Base-by-base conservation (phyloP, 495 filamentous ascomycete genomes). In the Paragyromitra xinjiangensis region DNA sequence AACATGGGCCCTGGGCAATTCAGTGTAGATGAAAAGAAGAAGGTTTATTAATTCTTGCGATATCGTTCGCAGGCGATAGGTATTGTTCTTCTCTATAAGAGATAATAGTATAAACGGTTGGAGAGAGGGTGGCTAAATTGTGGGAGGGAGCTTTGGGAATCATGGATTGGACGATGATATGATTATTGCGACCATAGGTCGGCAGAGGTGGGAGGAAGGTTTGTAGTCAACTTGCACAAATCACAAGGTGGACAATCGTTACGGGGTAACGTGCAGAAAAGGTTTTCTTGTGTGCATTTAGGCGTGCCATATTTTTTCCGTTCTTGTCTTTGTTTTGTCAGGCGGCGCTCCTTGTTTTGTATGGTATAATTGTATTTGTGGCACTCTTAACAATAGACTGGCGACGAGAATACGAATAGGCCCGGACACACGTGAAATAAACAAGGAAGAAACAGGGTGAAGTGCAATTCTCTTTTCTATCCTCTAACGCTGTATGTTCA, bases 21-120 rank as follows among this genome's bases (percentile, higher is more conserved):
- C 86, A 96, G 92, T 84, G 93, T 99, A 85, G 95, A 99, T 84
- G 96, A 98, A 89, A 99, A 99, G 91, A 99, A 99, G 91, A 99
- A 99, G 89, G 95, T 99, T 76, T 99, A 99, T 86, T 99, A 92
- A 71, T 61, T 55, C 37, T 61, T 45, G 22, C 69, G 19, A 65
- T 73, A 73, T 73, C 48, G 56, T 75, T 65, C 62, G 53, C 50
- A 65, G 76, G 76, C 44, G 29, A 65, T 37, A 70, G 51, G 62
- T 65, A 55, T 66, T 12, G 29, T 53, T 68, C 64, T 73, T 77
- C 51, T 64, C 26, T 58, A 37, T 9, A 53, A 45, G 63, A 42
- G 51, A 40, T 67, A 55, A 40, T 37, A 37, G 50, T 34, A 24
- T 59, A 22, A n/a, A 39, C 74, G 16, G 42, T 37, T 22, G 19